A percentile compares a stretch with the other conserved stretches of the same genome.
These are phyloP conservation scores for Cryptosporidium ubiquitum DNA, from an alignment of 169 alveolate genomes.

Conservation along the genomic window DNA sequence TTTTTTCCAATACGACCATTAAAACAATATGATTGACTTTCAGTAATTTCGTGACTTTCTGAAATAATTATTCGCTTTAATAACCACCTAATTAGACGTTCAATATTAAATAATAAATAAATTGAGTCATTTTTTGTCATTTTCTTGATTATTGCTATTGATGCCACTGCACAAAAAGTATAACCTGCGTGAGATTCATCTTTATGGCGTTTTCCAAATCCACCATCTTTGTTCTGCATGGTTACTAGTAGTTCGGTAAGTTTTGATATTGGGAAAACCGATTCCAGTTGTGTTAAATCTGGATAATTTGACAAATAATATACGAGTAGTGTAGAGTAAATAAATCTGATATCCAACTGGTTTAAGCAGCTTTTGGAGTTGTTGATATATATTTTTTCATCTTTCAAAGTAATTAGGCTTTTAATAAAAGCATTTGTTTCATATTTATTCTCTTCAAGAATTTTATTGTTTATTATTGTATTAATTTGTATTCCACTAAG, in stretches of 20 bases:
- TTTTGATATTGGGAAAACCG: slow-evolving; percentile 7
- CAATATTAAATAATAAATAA: neutral
- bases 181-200: slow-evolving; percentile 80
- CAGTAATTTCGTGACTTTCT: slow-evolving; percentile 53
- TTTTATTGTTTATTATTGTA: neutral
- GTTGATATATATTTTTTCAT: neutral
- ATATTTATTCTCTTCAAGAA: neutral
- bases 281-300: neutral
- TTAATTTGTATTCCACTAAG: slow-evolving; percentile 50
- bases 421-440: slow-evolving; percentile 8
- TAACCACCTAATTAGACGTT: slow-evolving; percentile 29
- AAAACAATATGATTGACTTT: slow-evolving; percentile 64
- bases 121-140: neutral
- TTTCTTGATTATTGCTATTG: slow-evolving; percentile 63
- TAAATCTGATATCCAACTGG: slow-evolving; percentile 27
- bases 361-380: slow-evolving; percentile 1
- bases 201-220: slow-evolving; percentile 78
- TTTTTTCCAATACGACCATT: slow-evolving; percentile 79
- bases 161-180: slow-evolving; percentile 77
- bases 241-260: neutral
- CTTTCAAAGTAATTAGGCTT: neutral
- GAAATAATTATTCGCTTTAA: slow-evolving; percentile 74
- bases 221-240: slow-evolving; percentile 76
- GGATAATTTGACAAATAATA: slow-evolving; percentile 2
- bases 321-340: slow-evolving; percentile 18